These are phyloP conservation scores for Paulownia fortunei DNA, from an alignment of 257 asterid species.

Conservation along the genomic window DNA sequence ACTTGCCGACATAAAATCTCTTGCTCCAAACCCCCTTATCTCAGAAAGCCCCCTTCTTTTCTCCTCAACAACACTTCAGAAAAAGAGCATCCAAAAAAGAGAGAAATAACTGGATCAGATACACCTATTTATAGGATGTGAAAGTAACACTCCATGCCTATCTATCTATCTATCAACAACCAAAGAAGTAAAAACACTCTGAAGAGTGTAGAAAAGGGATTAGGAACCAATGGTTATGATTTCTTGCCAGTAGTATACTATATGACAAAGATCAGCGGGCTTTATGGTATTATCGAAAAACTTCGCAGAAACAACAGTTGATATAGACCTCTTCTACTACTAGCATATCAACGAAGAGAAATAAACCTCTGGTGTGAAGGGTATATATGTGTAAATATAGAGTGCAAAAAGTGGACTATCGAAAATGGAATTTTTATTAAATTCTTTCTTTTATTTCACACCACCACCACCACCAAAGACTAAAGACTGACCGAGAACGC, in stretches of 20 bases:
- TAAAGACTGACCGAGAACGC: constrained; percentile 44
- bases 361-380: background rate
- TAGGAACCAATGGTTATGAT: constrained; percentile 67
- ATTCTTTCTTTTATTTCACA: constrained; percentile 29
- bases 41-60: constrained; percentile 29
- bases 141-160: background rate
- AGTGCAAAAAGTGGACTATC: constrained; percentile 27
- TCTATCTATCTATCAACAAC: constrained; percentile 11
- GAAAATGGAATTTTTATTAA: background rate
- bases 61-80: constrained; percentile 22
- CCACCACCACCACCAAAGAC: constrained; percentile 32
- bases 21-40: constrained; percentile 41
- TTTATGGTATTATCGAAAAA: constrained; percentile 21
- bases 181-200: constrained; percentile 1
- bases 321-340: constrained; percentile 23
- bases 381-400: constrained; percentile 39
- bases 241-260: constrained; percentile 23
- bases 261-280: constrained; percentile 37
- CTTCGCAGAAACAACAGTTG: constrained; percentile 33
- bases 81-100: constrained; percentile 29
- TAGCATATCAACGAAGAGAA: constrained; percentile 24
- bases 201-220: constrained; percentile 44
- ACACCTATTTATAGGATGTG: constrained; percentile 38
- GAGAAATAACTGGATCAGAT: constrained; percentile 34
- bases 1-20: constrained; percentile 91